A percentile compares a stretch with the other conserved stretches of the same genome.
Evolutionary conservation across 768 basidiomycete genomes (phyloP).

Genomic region (Candolleomyces eurysporus): DNA sequence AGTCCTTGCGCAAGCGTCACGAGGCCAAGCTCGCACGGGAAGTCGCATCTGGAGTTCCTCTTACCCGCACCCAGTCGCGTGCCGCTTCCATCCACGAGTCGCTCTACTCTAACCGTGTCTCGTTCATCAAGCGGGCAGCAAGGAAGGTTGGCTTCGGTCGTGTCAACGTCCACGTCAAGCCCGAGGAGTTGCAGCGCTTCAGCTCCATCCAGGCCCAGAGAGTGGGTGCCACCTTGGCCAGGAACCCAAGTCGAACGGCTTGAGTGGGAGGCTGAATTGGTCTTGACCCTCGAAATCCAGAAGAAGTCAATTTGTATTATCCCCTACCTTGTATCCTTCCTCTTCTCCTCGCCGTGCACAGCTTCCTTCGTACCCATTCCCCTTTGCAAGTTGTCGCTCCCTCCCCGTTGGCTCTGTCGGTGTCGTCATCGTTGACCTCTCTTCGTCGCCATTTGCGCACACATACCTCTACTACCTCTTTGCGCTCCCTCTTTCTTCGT

Average conservation of each 20-base stretch:
- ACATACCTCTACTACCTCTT: too few relatives aligned
- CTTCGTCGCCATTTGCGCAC: too few relatives aligned
- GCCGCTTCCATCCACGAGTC: slow-evolving; percentile 92
- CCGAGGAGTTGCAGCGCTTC: slow-evolving; percentile 83
- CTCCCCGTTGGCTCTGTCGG: too few relatives aligned
- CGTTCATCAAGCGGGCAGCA: slow-evolving; percentile 84
- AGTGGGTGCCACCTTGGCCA: slow-evolving; percentile 71
- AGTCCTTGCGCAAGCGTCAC: slow-evolving; percentile 69
- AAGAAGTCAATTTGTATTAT: neutral
- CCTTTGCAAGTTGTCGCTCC: too few relatives aligned
- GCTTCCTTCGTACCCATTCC: too few relatives aligned
- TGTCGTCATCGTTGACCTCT: too few relatives aligned
- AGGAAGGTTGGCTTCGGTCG: slow-evolving; percentile 87
- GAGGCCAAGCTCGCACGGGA: slow-evolving; percentile 38
- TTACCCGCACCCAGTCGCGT: slow-evolving; percentile 86
- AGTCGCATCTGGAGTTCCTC: slow-evolving; percentile 56
- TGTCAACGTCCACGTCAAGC: slow-evolving; percentile 58
- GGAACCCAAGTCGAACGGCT: slow-evolving; percentile 52
- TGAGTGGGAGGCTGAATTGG: neutral
- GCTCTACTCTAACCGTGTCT: slow-evolving; percentile 92
- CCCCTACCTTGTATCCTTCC: neutral
- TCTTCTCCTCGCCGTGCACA: neutral
- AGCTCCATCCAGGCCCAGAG: slow-evolving; percentile 80
- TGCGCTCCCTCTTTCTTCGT: too few relatives aligned
- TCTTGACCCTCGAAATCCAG: neutral